Conservation (phyloP, 2,329 filamentous ascomycete genomes). For the Helicocarpus griseus region DNA sequence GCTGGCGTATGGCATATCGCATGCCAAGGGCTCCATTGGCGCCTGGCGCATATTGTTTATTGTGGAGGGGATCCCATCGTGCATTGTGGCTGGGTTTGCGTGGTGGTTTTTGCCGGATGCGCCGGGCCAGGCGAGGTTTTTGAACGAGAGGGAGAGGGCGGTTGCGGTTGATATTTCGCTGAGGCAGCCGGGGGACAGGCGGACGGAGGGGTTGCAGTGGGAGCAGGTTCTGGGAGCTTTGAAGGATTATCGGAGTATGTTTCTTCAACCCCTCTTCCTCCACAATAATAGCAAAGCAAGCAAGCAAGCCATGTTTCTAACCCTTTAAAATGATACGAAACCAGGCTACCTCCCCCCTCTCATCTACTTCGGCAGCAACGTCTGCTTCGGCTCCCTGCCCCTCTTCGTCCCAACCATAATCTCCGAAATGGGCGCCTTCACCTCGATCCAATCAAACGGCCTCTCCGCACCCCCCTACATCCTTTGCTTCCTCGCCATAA, state of each 20-base stretch:
- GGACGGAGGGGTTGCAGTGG: constrained; percentile 13
- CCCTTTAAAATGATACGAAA: background rate
- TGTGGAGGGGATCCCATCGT: constrained; percentile 34
- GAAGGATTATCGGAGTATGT: constrained; percentile 11
- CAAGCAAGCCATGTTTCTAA: background rate
- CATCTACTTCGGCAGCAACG: constrained; percentile 21
- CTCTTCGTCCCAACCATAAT: constrained; percentile 26
- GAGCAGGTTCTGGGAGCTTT: constrained; percentile 12
- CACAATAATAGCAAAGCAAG: background rate
- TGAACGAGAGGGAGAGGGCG: constrained; percentile 31
- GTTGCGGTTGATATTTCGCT: constrained; percentile 16
- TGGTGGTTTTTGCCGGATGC: constrained; percentile 35
- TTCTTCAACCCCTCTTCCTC: background rate
- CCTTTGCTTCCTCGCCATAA: constrained; percentile 31
- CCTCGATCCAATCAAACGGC: constrained; percentile 26
- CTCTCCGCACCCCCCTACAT: constrained; percentile 33
- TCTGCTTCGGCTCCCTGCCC: constrained; percentile 23
- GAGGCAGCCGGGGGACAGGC: constrained; percentile 16
- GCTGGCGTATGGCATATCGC: constrained; percentile 26
- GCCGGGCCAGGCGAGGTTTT: constrained; percentile 28
- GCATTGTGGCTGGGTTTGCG: constrained; percentile 28
- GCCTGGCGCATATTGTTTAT: constrained; percentile 37
- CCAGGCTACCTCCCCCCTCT: constrained; percentile 12
- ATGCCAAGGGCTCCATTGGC: constrained; percentile 18
- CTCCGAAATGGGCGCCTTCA: constrained; percentile 27